Percentiles rank a stretch among this genome's conserved stretches.
phyloP scores from a whole-genome alignment of 2,329 filamentous ascomycete genomes.

The Hypoxylon sp. region DNA sequence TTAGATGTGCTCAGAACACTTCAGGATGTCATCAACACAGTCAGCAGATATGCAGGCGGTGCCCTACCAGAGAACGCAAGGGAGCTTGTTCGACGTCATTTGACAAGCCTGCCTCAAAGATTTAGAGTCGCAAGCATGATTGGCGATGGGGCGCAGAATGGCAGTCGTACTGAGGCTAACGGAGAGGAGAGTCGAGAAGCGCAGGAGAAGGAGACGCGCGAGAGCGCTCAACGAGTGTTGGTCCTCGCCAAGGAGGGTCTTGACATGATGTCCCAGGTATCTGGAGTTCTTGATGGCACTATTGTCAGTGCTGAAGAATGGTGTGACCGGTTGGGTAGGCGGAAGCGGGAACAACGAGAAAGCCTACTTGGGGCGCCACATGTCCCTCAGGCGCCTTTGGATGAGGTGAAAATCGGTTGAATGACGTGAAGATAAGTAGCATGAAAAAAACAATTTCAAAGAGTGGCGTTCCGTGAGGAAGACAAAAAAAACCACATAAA shows the following conservation, averaged over 20 bases:
- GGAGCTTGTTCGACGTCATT: slow-evolving; percentile 84
- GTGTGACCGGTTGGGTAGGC: slow-evolving; percentile 81
- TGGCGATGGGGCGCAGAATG: slow-evolving; percentile 53
- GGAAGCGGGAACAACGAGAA: slow-evolving; percentile 55
- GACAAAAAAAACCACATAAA: slow-evolving; percentile 46
- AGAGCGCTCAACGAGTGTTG: slow-evolving; percentile 81
- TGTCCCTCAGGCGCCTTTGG: slow-evolving; percentile 37
- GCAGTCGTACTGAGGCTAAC: slow-evolving; percentile 45
- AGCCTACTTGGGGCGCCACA: slow-evolving; percentile 44
- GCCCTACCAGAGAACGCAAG: slow-evolving; percentile 91
- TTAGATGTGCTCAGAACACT: slow-evolving; percentile 82
- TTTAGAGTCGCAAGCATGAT: slow-evolving; percentile 80
- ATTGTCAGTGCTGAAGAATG: slow-evolving; percentile 92
- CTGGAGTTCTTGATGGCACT: slow-evolving; percentile 87
- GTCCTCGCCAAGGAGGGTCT: slow-evolving; percentile 90
- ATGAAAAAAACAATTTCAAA: slow-evolving; percentile 36
- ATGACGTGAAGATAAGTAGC: slow-evolving; percentile 32
- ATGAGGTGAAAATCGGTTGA: slow-evolving; percentile 51
- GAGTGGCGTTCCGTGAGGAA: slow-evolving; percentile 41
- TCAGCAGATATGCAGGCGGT: slow-evolving; percentile 92
- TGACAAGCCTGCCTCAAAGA: slow-evolving; percentile 86
- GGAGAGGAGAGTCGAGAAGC: slow-evolving; percentile 57
- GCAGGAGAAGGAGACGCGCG: slow-evolving; percentile 62
- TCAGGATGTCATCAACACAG: slow-evolving; percentile 84
- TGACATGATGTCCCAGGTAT: slow-evolving; percentile 95